Evolutionary conservation across 2,329 filamentous ascomycete species (phyloP).

Genomic region (Elsinoe arachidis): DNA sequence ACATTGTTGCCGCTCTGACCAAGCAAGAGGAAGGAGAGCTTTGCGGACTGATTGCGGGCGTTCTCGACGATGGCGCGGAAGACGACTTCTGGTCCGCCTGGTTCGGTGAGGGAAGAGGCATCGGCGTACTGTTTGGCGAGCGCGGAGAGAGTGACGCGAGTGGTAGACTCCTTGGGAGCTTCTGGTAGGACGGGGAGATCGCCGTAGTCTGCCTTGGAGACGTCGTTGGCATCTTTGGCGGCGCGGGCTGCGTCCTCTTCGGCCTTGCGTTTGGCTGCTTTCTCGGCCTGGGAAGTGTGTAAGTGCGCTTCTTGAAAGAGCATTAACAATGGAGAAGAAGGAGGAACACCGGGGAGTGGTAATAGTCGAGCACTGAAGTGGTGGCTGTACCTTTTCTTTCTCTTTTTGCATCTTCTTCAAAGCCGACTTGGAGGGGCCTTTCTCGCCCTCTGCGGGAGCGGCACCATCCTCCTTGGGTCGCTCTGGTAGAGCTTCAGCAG

Average conservation of each 20-base stretch:
- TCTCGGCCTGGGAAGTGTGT: slow-evolving; percentile 37
- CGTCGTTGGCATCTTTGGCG: slow-evolving; percentile 56
- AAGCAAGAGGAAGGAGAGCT: slow-evolving; percentile 84
- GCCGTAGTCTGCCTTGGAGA: slow-evolving; percentile 73
- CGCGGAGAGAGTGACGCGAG: slow-evolving; percentile 52
- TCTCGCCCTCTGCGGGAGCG: slow-evolving; percentile 28
- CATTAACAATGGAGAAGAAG: not conserved
- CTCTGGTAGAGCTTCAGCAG: slow-evolving; percentile 21
- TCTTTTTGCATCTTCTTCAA: slow-evolving; percentile 84
- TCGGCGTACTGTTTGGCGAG: slow-evolving; percentile 57
- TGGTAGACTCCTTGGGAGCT: slow-evolving; percentile 44
- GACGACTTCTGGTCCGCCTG: slow-evolving; percentile 50
- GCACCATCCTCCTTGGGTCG: slow-evolving; percentile 24
- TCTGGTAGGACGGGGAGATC: slow-evolving; percentile 48
- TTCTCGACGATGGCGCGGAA: slow-evolving; percentile 81
- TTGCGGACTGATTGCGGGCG: slow-evolving; percentile 76
- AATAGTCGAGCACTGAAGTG: too few species aligned
- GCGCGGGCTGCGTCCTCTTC: slow-evolving; percentile 61
- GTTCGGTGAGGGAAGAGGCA: slow-evolving; percentile 36
- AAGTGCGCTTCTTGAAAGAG: not conserved
- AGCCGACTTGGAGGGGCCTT: slow-evolving; percentile 63
- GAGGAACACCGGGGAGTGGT: too few species aligned
- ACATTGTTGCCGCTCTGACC: slow-evolving; percentile 67
- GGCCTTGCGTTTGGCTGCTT: slow-evolving; percentile 59
- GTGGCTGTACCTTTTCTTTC: slow-evolving; percentile 64